These are phyloP conservation scores for Penicillium sp. DNA, from an alignment of 2,329 filamentous ascomycete species.

Conservation along the genomic window DNA sequence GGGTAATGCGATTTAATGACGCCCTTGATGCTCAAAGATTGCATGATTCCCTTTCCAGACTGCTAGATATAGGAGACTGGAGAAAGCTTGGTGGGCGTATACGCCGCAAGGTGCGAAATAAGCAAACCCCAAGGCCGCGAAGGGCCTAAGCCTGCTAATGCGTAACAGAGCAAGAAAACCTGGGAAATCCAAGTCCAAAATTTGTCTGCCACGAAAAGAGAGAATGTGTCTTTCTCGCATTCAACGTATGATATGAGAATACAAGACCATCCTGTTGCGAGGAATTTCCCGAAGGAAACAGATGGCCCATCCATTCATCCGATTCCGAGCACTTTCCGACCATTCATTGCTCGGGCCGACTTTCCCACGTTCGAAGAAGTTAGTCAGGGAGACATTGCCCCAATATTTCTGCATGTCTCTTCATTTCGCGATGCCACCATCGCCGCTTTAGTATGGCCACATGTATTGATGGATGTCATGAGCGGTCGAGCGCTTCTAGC, in stretches of 20 bases:
- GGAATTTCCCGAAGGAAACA: slow-evolving; percentile 4
- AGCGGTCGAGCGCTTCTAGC: slow-evolving; percentile 4
- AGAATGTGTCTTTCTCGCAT: slow-evolving; percentile 13
- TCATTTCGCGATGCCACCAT: slow-evolving; percentile 14
- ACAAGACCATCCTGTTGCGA: slow-evolving; percentile 6
- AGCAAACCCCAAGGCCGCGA: no score
- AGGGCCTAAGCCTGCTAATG: background rate
- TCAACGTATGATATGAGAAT: slow-evolving; percentile 6
- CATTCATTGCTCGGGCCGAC: slow-evolving; percentile 7
- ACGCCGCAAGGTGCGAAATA: slow-evolving; percentile 37
- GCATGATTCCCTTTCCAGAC: slow-evolving; percentile 31
- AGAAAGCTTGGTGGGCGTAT: slow-evolving; percentile 48
- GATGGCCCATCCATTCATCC: slow-evolving; percentile 8
- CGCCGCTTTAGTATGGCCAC: slow-evolving; percentile 10
- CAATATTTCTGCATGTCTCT: slow-evolving; percentile 9
- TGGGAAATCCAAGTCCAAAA: slow-evolving; percentile 5
- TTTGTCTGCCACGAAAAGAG: background rate
- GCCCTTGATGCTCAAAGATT: slow-evolving; percentile 47
- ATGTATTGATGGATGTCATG: slow-evolving; percentile 13
- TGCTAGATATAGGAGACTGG: slow-evolving; percentile 49
- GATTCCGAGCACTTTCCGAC: slow-evolving; percentile 3
- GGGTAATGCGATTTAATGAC: slow-evolving; percentile 45
- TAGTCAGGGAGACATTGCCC: slow-evolving; percentile 1
- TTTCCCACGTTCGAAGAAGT: slow-evolving; percentile 10
- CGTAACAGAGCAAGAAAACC: slow-evolving; percentile 4